Conservation (phyloP, 1,139 yeast species). For the Yamadazyma sp. region DNA sequence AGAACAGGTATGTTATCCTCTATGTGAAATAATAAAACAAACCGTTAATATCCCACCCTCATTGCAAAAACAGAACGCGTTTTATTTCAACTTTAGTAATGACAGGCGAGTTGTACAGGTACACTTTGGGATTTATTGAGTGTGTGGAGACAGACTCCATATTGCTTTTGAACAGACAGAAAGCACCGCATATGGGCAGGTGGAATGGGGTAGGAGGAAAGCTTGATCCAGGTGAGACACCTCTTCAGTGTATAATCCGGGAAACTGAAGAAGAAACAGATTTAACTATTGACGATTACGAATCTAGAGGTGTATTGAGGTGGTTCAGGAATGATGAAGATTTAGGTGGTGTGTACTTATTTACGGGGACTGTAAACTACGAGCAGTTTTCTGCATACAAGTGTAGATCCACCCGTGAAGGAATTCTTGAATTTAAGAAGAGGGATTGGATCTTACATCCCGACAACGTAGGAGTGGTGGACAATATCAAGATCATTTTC, state of each 20-base stretch:
- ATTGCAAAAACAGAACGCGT: neutral
- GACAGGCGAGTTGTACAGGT: slow-evolving; percentile 18
- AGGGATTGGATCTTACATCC: slow-evolving; percentile 38
- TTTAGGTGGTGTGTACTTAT: slow-evolving; percentile 43
- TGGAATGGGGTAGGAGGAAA: slow-evolving; percentile 57
- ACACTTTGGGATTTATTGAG: slow-evolving; percentile 41
- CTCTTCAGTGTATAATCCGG: slow-evolving; percentile 40
- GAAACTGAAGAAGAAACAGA: slow-evolving; percentile 50
- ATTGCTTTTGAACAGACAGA: slow-evolving; percentile 42
- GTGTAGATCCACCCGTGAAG: slow-evolving; percentile 35
- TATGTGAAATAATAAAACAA: no score
- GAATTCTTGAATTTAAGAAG: slow-evolving; percentile 47
- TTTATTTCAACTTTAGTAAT: slow-evolving; percentile 2
- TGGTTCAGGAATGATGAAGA: slow-evolving; percentile 34
- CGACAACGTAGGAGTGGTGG: slow-evolving; percentile 47
- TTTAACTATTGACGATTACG: slow-evolving; percentile 26
- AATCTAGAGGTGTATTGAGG: slow-evolving; percentile 36
- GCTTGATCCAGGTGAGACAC: slow-evolving; percentile 34
- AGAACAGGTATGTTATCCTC: no score
- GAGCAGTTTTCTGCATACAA: slow-evolving; percentile 25
- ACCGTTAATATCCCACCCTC: no score
- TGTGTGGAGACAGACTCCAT: slow-evolving; percentile 33
- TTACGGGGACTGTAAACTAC: slow-evolving; percentile 35
- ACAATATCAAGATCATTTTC: slow-evolving; percentile 36
- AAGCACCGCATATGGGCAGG: slow-evolving; percentile 52